Percentiles rank a stretch among this genome's conserved stretches.
Evolutionary conservation across 306 rosid genomes (phyloP).

Genomic region (Vigna nakashimae): DNA sequence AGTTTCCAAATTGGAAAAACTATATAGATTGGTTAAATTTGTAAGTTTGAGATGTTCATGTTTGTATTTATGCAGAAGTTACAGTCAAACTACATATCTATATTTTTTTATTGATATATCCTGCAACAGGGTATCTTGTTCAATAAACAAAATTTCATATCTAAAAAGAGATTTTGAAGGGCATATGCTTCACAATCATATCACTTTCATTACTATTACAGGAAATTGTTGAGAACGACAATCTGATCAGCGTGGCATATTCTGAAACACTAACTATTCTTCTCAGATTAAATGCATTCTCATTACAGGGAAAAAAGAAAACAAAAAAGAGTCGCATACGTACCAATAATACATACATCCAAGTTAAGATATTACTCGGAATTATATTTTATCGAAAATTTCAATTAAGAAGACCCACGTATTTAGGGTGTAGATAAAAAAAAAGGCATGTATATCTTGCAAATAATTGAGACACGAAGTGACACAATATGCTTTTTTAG

Average conservation of each 20-base stretch:
- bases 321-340: neutral
- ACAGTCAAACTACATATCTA: neutral
- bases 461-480: conserved; percentile 54
- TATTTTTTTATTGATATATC: neutral
- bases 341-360: conserved; percentile 5
- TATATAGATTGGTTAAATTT: neutral
- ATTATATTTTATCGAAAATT: conserved; percentile 2
- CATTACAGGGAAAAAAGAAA: neutral
- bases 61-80: neutral
- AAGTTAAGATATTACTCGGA: conserved; percentile 30
- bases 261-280: conserved; percentile 7
- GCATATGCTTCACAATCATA: conserved; percentile 26
- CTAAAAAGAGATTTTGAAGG: neutral
- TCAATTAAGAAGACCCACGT: conserved; percentile 40
- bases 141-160: conserved; percentile 7
- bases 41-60: neutral
- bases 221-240: conserved; percentile 33
- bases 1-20: conserved; percentile 5
- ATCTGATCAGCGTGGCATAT: conserved; percentile 3
- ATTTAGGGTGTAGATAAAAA: conserved; percentile 11
- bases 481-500: conserved; percentile 49
- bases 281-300: conserved; percentile 1
- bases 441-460: conserved; percentile 10
- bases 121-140: neutral
- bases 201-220: conserved; percentile 30